Evolutionary conservation across 225 moss, liverwort and hornwort genomes (phyloP), one percentile per base, ranked within the genome.

Genomic region (Marchantia polymorpha): DNA sequence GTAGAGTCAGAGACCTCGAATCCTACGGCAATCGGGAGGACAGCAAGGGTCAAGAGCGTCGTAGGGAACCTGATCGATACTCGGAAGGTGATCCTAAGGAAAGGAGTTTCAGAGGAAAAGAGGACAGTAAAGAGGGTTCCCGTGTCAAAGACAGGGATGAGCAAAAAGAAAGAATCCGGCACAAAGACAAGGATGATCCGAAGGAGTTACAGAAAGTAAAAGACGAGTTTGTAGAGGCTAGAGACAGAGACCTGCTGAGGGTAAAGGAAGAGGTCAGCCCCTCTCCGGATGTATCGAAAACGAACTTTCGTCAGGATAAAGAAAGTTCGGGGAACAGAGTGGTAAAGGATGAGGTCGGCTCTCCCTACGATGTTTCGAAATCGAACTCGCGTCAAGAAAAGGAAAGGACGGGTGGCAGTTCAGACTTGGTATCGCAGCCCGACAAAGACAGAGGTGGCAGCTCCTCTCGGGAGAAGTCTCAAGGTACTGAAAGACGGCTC

Each of bases 141-240:
- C 77, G 76, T 25, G 10, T 47, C 20, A 84, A 74, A 83, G 83
- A 69, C 30, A 75, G 25, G 76, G 79, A 68, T 46, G 83, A 79
- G 63, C 17, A 76, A 11, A 58, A 54, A 63, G 84, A 88, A 58
- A 80, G 50, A 23, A 83, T 52, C 78, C 27, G 75, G 49, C 71
- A 87, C 68, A 79, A 81, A 80, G 86, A 86, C 64, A 89, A 76
- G 23, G 82, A 86, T 39, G 82, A 82, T 23, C 51, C 26, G n/a
- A 72, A 68, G 73, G 83, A 81, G 52, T 46, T 77, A 53, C 6
- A 26, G 27, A 82, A 56, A 27, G 85, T 74, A 23, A 82, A 80
- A 29, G 82, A 86, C 56, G 82, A 83, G 55, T 50, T 67, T 20
- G 7, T 27, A 3, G 73, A 73, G 52, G 27, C 50, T 15, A 83